phyloP scores from a whole-genome alignment of 176 grass and related monocot genomes.

The Musa troglodytarum region DNA sequence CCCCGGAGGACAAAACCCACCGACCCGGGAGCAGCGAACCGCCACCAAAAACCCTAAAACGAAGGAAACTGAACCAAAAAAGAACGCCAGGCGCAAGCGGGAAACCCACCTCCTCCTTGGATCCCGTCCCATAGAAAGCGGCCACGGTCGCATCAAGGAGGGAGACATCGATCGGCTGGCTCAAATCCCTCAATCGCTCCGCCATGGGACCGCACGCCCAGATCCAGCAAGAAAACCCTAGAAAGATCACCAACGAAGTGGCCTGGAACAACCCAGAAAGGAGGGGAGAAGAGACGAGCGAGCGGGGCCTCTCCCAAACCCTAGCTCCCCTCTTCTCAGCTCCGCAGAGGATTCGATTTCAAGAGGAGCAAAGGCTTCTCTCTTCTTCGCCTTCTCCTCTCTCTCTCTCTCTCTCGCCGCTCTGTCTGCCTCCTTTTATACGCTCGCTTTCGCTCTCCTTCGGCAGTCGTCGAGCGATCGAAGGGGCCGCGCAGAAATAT shows the following conservation, averaged over 20 bases:
- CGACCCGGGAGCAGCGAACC: neutral
- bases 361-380: neutral
- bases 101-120: conserved; percentile 79
- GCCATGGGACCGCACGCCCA: conserved; percentile 28
- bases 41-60: neutral
- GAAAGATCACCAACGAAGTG: neutral
- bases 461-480: neutral
- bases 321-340: neutral
- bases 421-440: neutral
- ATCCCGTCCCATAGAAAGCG: conserved; percentile 98
- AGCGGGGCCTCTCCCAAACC: neutral
- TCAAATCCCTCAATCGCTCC: conserved; percentile 96
- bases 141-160: conserved; percentile 80
- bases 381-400: neutral
- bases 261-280: neutral
- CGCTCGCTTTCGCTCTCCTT: neutral
- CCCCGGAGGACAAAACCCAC: too few species aligned
- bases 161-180: conserved; percentile 82
- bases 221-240: conserved; percentile 27
- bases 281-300: neutral
- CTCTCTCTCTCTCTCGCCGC: neutral
- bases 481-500: neutral
- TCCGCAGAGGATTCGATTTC: neutral
- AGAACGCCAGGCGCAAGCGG: neutral
- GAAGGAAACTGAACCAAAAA: neutral